Evolutionary conservation across 306 rosid species (phyloP), one percentile per base, ranked within the genome.

Genomic region (Echinosophora koreensis): DNA sequence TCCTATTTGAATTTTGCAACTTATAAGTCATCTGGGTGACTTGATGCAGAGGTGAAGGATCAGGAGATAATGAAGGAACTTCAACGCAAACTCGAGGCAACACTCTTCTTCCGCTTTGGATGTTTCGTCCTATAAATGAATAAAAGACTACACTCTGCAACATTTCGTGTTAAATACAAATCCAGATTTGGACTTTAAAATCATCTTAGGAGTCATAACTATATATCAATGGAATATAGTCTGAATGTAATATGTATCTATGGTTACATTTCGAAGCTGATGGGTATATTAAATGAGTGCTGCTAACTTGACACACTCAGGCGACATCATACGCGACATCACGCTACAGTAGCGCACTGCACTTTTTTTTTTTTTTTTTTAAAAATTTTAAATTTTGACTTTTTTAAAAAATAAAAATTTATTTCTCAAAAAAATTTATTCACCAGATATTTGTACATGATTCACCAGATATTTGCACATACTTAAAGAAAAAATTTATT

Each of bases 61-160:
- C 39, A 44, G 81, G 12, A 54, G 62, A 64, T 35, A 62, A 75
- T 13, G 84, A 73, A 59, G 62, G 41, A 15, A 37, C 13, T 13
- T 17, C 61, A 17, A 15, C 18, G 4, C 76, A 72, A 32, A 16
- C 72, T 50, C 71, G 39, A 64, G 74, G 78, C 11, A 76, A 57
- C 28, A 3, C 49, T 4, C 37, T 71, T 16, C 82, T 93, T 74
- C 95, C 91, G 0, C 74, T 86, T 0, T 93, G 97, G 98, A 88
- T 93, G 98, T 79, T 86, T 76, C 74, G 73, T 69, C 83, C 77
- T 39, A 35, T 80, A 28, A 73, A 73, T 67, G 83, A 80, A 14
- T 89, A 83, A 82, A 77, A 22, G 11, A 22, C 6, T 14, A 14
- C 37, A 52, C 3, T 22, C 6, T 54, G 10, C 30, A 49, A 49